Evolutionary conservation across 2,329 filamentous ascomycete genomes (phyloP), one percentile per base, ranked within the genome.

Genomic region (Trichoderma citrinoviride): DNA sequence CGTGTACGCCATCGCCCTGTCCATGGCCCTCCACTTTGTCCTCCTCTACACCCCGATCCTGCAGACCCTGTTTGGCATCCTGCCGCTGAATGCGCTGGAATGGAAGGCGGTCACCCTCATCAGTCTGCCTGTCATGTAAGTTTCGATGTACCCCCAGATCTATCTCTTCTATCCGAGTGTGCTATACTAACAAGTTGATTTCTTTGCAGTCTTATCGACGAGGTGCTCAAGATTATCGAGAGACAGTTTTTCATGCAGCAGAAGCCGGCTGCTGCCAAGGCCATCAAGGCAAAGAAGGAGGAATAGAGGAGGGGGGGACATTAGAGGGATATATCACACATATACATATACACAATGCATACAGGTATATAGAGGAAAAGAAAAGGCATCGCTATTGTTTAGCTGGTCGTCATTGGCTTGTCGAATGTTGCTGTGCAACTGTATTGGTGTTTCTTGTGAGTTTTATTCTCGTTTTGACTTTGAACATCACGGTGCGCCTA

Each of bases 11-110:
- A 97, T 99, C 74, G 83, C 85, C 12, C 82, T 99, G 68, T 96
- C 92, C 44, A 99, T 99, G 95, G 87, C 87, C 1, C 84, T 99
- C 64, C 95, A 99, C 83, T 97, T 98, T 77, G 91, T 89, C 25
- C 89, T 99, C 56, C 84, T 99, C 43, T 99, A 99, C 79, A 90
- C 89, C 2, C 95, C 96, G 0, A 87, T 97, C 79, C 80, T 99
- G 66, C 94, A 97, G 79, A 82, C 81, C 7, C 80, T 99, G 66
- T 99, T 99, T 81, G 91, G 91, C 43, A 98, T 99, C 69, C 79
- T 97, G 68, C 93, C 95, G 10, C 79, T 99, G 70, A 90, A 94
- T 74, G 87, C 85, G 86, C 83, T 80, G 21, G 95, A 99, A 79
- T 99, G 95, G 95, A 88, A 92, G 79, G 93, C 96, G 19, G 95